Conservation (phyloP, 2,329 filamentous ascomycete genomes). For the Xylaria sp. region DNA sequence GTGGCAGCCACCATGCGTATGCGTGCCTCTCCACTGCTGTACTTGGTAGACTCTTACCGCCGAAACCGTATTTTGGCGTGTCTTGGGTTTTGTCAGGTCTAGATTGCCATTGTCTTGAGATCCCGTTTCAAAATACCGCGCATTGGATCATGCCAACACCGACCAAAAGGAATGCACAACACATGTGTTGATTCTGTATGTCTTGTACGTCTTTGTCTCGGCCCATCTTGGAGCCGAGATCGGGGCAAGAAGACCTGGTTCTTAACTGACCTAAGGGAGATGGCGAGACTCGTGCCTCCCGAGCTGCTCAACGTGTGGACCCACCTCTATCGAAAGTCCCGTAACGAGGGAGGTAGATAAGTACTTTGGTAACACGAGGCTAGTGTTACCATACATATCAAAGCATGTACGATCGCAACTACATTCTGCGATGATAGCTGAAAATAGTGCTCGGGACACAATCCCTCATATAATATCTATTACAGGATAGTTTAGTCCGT, state of each 20-base stretch:
- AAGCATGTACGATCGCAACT: too few species aligned
- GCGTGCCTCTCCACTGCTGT: too few species aligned
- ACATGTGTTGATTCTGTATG: background rate
- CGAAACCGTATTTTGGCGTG: background rate
- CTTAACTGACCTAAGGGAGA: too few species aligned
- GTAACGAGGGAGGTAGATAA: background rate
- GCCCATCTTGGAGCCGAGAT: background rate
- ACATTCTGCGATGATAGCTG: too few species aligned
- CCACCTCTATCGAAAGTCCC: background rate
- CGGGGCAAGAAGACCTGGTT: background rate
- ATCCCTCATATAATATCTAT: too few species aligned
- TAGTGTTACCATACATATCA: too few species aligned
- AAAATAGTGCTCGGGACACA: too few species aligned
- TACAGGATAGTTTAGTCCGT: too few species aligned
- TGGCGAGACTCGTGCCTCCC: too few species aligned
- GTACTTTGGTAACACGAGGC: background rate
- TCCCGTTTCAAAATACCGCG: background rate
- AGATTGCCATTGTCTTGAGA: background rate
- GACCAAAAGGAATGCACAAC: background rate
- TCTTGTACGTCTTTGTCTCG: background rate
- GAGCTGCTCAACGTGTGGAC: too few species aligned
- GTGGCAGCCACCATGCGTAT: conserved; percentile 13
- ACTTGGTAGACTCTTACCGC: background rate
- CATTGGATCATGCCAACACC: background rate
- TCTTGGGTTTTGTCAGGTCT: background rate